Evolutionary conservation across 306 rosid genomes (phyloP), one percentile per base, ranked within the genome.

Genomic region (Senna siamea): DNA sequence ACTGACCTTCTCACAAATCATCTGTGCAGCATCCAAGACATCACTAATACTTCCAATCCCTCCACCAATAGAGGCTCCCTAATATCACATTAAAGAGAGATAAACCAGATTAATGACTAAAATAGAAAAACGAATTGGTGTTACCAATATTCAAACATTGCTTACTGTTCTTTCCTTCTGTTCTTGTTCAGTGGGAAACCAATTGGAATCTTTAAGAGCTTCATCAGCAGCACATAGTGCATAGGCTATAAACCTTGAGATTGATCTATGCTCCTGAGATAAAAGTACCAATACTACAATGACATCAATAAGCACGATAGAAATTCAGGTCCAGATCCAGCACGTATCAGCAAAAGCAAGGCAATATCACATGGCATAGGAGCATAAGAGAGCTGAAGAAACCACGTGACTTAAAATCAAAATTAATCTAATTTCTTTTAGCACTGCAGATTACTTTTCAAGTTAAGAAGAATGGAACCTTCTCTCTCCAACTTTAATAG

Each of bases 41-140:
- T 94, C 97, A 81, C 90, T 88, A 50, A 89, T 81, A 73, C 97
- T 94, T 87, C 97, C 97, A 71, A 43, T 94, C 81, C 97, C 97
- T 76, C 97, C 96, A 72, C 98, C 98, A 81, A 94, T 81, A 60
- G 98, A 91, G 75, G 87, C 93, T 64, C 97, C 97, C 97, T 94
- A 83, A 56, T 57, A 55, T 66, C 70, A 79, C 60, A 83, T 83
- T 50, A 75, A 74, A 81, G 56, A 72, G 74, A 43, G 59, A 41
- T 57, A 28, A 59, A 72, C 77, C 52, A 55, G 44, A 68, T 18
- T 72, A 74, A 56, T 34, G 13, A 51, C 26, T 19, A 20, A 44
- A 9, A 44, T 2, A 10, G 13, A 41, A 74, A 67, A 64, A 73
- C n/a, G 9, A 44, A 71, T 54, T 54, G 18, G 26, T 17, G 35